Percentiles rank a stretch among this genome's conserved stretches.
Conservation (phyloP, 352 stramenopile genomes). For the Elongisporangium anandrum region DNA sequence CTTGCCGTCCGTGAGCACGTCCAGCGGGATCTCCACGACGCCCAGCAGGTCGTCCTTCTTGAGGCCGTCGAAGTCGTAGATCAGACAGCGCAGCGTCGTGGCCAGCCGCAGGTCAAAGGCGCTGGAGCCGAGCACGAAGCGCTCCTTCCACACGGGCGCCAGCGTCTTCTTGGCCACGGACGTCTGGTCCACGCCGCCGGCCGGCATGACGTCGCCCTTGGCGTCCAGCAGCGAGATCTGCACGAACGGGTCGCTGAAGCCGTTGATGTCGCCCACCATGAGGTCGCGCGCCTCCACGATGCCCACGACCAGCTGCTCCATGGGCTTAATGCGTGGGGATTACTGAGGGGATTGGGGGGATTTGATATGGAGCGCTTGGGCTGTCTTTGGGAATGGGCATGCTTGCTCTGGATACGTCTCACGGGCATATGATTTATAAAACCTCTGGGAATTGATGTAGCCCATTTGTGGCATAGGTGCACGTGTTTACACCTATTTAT, state of each 20-base stretch:
- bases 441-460: not conserved
- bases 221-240: slow-evolving; percentile 47
- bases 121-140: slow-evolving; percentile 36
- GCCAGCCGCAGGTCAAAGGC: slow-evolving; percentile 52
- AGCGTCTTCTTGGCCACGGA: slow-evolving; percentile 44
- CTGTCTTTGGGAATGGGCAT: not conserved
- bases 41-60: slow-evolving; percentile 61
- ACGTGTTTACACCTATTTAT: not conserved
- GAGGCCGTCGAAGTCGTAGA: slow-evolving; percentile 57
- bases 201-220: slow-evolving; percentile 30
- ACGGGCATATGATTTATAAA: not conserved
- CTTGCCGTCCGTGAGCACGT: slow-evolving; percentile 26
- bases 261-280: slow-evolving; percentile 58
- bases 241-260: slow-evolving; percentile 73
- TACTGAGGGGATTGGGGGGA: not conserved
- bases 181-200: slow-evolving; percentile 41
- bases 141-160: slow-evolving; percentile 42
- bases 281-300: slow-evolving; percentile 55
- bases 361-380: not conserved
- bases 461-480: not conserved
- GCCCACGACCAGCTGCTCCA: slow-evolving; percentile 35
- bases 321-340: not conserved
- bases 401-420: not conserved
- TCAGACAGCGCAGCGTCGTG: slow-evolving; percentile 53
- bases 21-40: slow-evolving; percentile 63